Conservation (phyloP, 2,329 filamentous ascomycete species). For the Apiospora sp. region DNA sequence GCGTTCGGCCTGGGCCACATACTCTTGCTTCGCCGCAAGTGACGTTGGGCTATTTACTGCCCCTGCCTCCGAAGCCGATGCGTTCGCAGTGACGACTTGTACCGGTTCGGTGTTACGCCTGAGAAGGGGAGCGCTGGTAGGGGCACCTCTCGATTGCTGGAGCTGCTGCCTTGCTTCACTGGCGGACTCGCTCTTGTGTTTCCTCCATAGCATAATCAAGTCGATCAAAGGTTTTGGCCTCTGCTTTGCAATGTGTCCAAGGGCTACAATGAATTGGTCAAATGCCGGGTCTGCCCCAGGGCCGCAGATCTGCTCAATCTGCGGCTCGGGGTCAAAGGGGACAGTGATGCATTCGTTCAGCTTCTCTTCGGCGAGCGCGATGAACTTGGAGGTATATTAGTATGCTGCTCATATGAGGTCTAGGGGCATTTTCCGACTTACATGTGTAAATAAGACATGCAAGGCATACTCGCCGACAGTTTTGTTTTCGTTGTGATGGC, state of each 20-base stretch:
- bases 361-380: slow-evolving; percentile 95
- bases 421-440: slow-evolving; percentile 50
- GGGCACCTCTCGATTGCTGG: slow-evolving; percentile 57
- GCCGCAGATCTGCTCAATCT: slow-evolving; percentile 90
- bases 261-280: slow-evolving; percentile 90
- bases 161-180: slow-evolving; percentile 69
- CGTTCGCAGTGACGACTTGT: slow-evolving; percentile 50
- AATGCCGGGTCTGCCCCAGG: slow-evolving; percentile 87
- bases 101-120: slow-evolving; percentile 80
- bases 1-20: slow-evolving; percentile 81
- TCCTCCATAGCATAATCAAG: slow-evolving; percentile 97
- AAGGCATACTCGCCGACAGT: slow-evolving; percentile 98
- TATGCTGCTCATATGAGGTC: slow-evolving; percentile 40
- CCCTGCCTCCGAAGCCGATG: slow-evolving; percentile 38
- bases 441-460: slow-evolving; percentile 93
- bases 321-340: slow-evolving; percentile 80
- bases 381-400: slow-evolving; percentile 66
- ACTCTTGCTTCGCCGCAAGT: slow-evolving; percentile 68
- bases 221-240: slow-evolving; percentile 96
- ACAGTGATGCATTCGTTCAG: slow-evolving; percentile 87
- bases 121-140: slow-evolving; percentile 58
- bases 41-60: slow-evolving; percentile 47
- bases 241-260: slow-evolving; percentile 92
- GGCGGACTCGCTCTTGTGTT: slow-evolving; percentile 91
- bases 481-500: slow-evolving; percentile 78